A percentile compares a stretch with the other conserved stretches of the same genome.
Evolutionary conservation across 164 flowering plant species (phyloP).

Genomic region (Buxus sempervirens): DNA sequence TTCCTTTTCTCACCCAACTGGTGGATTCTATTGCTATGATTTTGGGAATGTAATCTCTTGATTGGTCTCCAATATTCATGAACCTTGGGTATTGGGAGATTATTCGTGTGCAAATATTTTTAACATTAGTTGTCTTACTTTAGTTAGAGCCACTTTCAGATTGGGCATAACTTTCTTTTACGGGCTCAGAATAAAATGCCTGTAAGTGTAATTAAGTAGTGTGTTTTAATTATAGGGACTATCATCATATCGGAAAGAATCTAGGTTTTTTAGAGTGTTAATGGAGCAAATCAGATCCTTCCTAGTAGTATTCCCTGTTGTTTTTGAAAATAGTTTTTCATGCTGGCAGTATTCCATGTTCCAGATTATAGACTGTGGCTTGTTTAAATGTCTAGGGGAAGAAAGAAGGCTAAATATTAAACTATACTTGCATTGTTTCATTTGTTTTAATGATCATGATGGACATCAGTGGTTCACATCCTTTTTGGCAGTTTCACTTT

Average conservation of each 20-base stretch:
- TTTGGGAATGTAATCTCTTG: background rate
- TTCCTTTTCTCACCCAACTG: background rate
- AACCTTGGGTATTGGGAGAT: background rate
- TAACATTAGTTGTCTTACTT: too few relatives aligned
- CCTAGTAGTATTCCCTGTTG: background rate
- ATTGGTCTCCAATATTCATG: background rate
- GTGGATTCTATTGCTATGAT: background rate
- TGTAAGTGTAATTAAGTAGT: too few relatives aligned
- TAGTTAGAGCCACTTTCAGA: too few relatives aligned
- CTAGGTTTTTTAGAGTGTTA: background rate
- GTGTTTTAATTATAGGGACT: too few relatives aligned
- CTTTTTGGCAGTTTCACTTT: background rate
- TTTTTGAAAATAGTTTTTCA: too few relatives aligned
- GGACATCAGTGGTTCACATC: background rate
- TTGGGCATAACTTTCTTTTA: too few relatives aligned
- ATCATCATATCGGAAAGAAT: background rate
- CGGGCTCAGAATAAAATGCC: too few relatives aligned
- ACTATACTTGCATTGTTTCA: too few relatives aligned
- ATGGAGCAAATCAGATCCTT: background rate
- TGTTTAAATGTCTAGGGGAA: background rate
- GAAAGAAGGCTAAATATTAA: background rate
- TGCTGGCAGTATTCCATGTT: background rate
- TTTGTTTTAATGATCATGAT: too few relatives aligned
- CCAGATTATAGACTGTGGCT: background rate
- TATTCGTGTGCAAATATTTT: too few relatives aligned